phyloP scores from a whole-genome alignment of 2,329 filamentous ascomycete species.

The Nannizziopsis arthrosporioides region DNA sequence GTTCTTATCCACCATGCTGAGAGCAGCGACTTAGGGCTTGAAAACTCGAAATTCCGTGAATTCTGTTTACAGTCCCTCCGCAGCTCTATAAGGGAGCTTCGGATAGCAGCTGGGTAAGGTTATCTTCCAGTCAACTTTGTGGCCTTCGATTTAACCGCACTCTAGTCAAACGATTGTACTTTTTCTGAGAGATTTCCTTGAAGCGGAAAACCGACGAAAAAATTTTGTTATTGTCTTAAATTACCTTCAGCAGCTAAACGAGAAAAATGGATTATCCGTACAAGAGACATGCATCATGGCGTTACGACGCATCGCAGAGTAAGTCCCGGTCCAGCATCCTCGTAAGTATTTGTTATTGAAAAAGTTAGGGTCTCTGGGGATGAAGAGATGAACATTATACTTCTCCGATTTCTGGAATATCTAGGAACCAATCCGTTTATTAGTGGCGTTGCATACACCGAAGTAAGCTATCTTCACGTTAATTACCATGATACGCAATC shows the following conservation, averaged over 20 bases:
- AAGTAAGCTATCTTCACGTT: conserved; percentile 40
- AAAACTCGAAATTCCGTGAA: conserved; percentile 56
- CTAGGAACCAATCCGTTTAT: conserved; percentile 70
- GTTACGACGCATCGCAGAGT: conserved; percentile 72
- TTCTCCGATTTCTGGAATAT: conserved; percentile 75
- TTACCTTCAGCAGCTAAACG: conserved; percentile 59
- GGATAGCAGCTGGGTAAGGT: conserved; percentile 60
- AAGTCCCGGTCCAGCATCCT: conserved; percentile 19
- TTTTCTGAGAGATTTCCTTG: conserved; percentile 48
- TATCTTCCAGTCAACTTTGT: conserved; percentile 12
- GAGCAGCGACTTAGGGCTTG: conserved; percentile 52
- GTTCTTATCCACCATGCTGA: conserved; percentile 56
- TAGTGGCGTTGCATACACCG: conserved; percentile 70
- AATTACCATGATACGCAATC: not conserved
- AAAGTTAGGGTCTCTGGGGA: conserved; percentile 53
- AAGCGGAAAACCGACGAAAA: conserved; percentile 39
- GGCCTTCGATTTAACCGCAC: conserved; percentile 10
- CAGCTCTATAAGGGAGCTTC: conserved; percentile 74
- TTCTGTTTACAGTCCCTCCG: conserved; percentile 72
- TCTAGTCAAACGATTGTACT: conserved; percentile 50
- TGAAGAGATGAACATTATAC: conserved; percentile 72
- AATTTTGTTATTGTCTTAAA: conserved; percentile 62
- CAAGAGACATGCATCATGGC: conserved; percentile 78
- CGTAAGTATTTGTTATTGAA: conserved; percentile 11
- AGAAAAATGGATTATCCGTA: conserved; percentile 53